These are phyloP conservation scores for Salinomyces thailandicus DNA, from an alignment of 2,329 filamentous ascomycete species.

Conservation along the genomic window DNA sequence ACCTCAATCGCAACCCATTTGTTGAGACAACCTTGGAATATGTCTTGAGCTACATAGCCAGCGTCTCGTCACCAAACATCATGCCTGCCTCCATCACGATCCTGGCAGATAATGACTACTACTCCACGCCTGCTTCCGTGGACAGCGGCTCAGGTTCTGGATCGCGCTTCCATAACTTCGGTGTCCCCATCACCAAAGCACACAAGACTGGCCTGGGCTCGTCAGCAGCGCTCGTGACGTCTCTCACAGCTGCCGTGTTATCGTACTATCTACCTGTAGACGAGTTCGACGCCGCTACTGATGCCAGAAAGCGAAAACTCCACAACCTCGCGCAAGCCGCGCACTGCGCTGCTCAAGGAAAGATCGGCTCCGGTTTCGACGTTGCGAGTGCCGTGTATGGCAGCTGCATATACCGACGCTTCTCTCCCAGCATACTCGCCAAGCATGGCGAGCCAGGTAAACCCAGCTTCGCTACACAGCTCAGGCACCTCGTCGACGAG, in stretches of 20 bases:
- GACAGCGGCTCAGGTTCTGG: conserved; percentile 12
- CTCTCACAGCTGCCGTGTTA: conserved; percentile 68
- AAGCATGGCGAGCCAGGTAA: conserved; percentile 55
- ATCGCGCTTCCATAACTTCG: conserved; percentile 63
- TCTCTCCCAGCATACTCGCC: conserved; percentile 66
- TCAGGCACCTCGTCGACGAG: conserved; percentile 58
- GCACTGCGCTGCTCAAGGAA: conserved; percentile 93
- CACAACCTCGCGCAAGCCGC: conserved; percentile 92
- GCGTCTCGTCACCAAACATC: conserved; percentile 43
- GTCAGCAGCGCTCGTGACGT: conserved; percentile 84
- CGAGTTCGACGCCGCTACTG: conserved; percentile 47
- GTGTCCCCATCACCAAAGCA: conserved; percentile 61
- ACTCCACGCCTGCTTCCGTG: conserved; percentile 55
- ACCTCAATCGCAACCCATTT: conserved; percentile 62
- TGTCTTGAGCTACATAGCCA: conserved; percentile 68
- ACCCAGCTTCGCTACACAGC: conserved; percentile 53
- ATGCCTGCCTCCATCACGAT: conserved; percentile 68
- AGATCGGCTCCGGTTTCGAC: conserved; percentile 92
- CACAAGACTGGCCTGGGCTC: conserved; percentile 96
- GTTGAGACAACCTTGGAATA: conserved; percentile 87
- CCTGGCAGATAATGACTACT: conserved; percentile 93
- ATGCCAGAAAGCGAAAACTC: conserved; percentile 49
- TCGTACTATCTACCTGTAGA: conserved; percentile 56
- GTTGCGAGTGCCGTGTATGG: conserved; percentile 89
- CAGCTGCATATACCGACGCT: conserved; percentile 83